phyloP scores from a whole-genome alignment of 2,329 filamentous ascomycete species.

The Aspergillus sp. region DNA sequence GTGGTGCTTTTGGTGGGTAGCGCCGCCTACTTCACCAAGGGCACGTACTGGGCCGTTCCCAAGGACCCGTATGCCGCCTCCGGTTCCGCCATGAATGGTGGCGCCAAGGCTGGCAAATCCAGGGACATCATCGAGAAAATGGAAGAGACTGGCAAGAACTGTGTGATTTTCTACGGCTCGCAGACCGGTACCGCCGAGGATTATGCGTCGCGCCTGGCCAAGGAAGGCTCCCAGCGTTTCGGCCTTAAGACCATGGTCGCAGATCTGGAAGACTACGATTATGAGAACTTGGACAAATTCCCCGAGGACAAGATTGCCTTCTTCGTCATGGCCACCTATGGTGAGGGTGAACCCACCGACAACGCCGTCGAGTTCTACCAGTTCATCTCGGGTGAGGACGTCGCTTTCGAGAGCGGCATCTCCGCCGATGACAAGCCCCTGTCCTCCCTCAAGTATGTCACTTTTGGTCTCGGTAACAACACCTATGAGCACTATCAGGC shows the following conservation, averaged over 20 bases:
- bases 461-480: conserved; percentile 97
- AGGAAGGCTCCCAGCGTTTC: conserved; percentile 95
- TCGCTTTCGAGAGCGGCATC: conserved; percentile 71
- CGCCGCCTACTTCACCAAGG: conserved; percentile 95
- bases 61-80: conserved; percentile 85
- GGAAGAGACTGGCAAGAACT: conserved; percentile 94
- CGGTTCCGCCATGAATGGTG: conserved; percentile 59
- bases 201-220: conserved; percentile 91
- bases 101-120: conserved; percentile 75
- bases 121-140: conserved; percentile 94
- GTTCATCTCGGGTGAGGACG: conserved; percentile 80
- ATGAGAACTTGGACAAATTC: conserved; percentile 84
- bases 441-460: conserved; percentile 82
- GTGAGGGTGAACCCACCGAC: conserved; percentile 96
- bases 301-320: conserved; percentile 88
- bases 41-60: conserved; percentile 75
- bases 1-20: conserved; percentile 80
- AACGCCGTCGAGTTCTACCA: conserved; percentile 99
- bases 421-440: conserved; percentile 67
- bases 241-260: conserved; percentile 98
- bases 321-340: conserved; percentile 96
- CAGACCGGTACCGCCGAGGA: conserved; percentile 98
- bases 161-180: conserved; percentile 96
- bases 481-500: conserved; percentile 99
- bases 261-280: conserved; percentile 97